Conservation (phyloP, 164 flowering plant species). For the Stephania japonica region DNA sequence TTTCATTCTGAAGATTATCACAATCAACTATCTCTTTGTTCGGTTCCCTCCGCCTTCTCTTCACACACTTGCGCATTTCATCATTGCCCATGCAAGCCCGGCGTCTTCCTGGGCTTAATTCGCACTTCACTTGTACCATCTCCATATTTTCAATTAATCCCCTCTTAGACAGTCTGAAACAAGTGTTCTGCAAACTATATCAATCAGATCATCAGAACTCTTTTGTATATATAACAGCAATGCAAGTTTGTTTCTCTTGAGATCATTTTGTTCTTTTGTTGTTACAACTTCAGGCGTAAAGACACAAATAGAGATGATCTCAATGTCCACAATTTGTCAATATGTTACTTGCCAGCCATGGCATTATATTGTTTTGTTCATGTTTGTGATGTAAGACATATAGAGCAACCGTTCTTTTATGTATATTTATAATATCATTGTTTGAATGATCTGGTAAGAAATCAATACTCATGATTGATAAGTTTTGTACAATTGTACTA, state of each 20-base stretch:
- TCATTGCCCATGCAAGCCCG: conserved; percentile 12
- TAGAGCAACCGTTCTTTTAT: neutral
- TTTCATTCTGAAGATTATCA: conserved; percentile 8
- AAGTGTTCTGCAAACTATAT: neutral
- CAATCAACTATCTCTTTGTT: neutral
- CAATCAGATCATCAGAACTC: neutral
- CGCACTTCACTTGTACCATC: conserved; percentile 24
- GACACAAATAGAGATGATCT: conserved; percentile 22
- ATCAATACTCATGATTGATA: neutral
- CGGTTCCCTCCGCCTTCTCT: conserved; percentile 36
- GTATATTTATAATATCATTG: no score
- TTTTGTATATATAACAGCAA: neutral
- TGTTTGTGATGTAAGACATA: neutral
- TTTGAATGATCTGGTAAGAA: neutral
- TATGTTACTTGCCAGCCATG: conserved; percentile 8
- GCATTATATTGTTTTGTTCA: neutral
- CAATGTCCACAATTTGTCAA: conserved; percentile 4
- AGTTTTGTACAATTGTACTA: neutral
- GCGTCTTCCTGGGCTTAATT: conserved; percentile 20
- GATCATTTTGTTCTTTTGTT: conserved; percentile 10
- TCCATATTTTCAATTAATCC: conserved; percentile 18
- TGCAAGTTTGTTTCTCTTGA: neutral
- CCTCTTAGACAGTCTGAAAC: neutral
- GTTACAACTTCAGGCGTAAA: conserved; percentile 1
- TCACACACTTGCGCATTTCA: conserved; percentile 25